A percentile compares a stretch with the other conserved stretches of the same genome.
phyloP scores from a whole-genome alignment of 1,139 yeast species.

The Debaryomyces robertsiae region DNA sequence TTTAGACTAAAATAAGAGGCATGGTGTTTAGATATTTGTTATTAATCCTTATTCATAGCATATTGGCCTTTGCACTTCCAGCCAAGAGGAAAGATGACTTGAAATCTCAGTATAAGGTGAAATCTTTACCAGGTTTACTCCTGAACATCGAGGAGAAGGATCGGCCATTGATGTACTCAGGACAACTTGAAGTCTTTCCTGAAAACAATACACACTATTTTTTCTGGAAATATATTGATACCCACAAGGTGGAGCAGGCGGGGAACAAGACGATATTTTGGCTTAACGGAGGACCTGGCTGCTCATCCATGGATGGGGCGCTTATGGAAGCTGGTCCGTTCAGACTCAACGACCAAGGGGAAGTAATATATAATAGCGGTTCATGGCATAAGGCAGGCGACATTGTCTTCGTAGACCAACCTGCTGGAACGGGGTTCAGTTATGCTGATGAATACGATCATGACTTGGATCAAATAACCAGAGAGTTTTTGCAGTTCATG shows the following conservation, averaged over 20 bases:
- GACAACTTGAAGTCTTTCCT: constrained; percentile 62
- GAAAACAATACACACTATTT: constrained; percentile 65
- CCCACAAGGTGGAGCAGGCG: constrained; percentile 33
- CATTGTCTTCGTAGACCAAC: constrained; percentile 88
- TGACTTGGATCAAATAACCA: constrained; percentile 60
- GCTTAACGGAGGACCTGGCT: constrained; percentile 98
- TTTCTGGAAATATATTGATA: constrained; percentile 71
- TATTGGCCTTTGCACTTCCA: constrained; percentile 23
- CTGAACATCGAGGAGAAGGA: constrained; percentile 32
- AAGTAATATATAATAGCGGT: constrained; percentile 63
- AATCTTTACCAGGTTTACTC: constrained; percentile 43
- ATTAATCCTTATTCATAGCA: constrained; percentile 9
- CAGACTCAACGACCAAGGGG: constrained; percentile 51
- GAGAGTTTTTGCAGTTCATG: constrained; percentile 66
- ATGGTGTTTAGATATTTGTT: constrained; percentile 11
- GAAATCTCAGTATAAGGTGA: constrained; percentile 36
- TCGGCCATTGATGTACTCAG: constrained; percentile 65
- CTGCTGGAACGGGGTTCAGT: constrained; percentile 92
- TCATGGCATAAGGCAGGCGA: constrained; percentile 86
- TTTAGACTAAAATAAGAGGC: background rate
- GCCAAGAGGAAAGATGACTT: constrained; percentile 20
- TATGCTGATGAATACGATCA: constrained; percentile 55
- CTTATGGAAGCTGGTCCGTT: constrained; percentile 92
- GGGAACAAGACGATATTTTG: constrained; percentile 62
- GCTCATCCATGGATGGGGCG: constrained; percentile 98